These are phyloP conservation scores for Neurospora pannonica DNA, from an alignment of 495 filamentous ascomycete genomes.

Conservation along the genomic window DNA sequence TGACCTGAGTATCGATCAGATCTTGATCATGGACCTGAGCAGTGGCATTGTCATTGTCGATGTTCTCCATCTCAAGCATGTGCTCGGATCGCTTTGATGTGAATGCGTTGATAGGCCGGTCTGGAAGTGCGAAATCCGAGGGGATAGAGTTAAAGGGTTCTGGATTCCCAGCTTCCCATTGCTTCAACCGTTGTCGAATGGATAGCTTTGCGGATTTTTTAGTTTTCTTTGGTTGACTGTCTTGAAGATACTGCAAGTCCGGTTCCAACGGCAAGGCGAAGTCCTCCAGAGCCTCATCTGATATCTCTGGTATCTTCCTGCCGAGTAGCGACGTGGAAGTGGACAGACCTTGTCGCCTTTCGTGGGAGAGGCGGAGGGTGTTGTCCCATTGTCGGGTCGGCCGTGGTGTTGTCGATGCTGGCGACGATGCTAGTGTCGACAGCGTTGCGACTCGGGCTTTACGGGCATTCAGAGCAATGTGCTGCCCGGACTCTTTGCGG, in stretches of 20 bases:
- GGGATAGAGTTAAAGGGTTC: conserved; percentile 1
- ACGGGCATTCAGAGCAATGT: neutral
- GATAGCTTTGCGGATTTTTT: neutral
- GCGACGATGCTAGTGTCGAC: neutral
- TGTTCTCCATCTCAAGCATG: conserved; percentile 11
- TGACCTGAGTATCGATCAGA: neutral
- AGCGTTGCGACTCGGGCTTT: neutral
- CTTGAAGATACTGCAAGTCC: neutral
- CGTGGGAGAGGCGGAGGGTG: neutral
- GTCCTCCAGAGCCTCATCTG: neutral
- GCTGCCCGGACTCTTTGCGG: neutral
- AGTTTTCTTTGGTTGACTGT: neutral
- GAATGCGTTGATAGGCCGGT: neutral
- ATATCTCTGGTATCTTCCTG: neutral
- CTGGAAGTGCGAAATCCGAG: neutral
- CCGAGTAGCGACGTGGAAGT: neutral
- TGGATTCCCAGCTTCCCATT: conserved; percentile 45
- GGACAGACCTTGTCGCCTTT: neutral
- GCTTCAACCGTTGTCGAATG: conserved; percentile 42
- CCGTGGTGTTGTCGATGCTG: neutral
- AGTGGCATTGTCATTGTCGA: neutral
- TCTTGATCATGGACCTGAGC: conserved; percentile 5
- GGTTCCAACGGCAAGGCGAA: neutral
- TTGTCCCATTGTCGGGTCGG: neutral
- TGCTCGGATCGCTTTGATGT: neutral